Conservation (phyloP, 1,284 basidiomycete species). For the Sporisorium sorghi region DNA sequence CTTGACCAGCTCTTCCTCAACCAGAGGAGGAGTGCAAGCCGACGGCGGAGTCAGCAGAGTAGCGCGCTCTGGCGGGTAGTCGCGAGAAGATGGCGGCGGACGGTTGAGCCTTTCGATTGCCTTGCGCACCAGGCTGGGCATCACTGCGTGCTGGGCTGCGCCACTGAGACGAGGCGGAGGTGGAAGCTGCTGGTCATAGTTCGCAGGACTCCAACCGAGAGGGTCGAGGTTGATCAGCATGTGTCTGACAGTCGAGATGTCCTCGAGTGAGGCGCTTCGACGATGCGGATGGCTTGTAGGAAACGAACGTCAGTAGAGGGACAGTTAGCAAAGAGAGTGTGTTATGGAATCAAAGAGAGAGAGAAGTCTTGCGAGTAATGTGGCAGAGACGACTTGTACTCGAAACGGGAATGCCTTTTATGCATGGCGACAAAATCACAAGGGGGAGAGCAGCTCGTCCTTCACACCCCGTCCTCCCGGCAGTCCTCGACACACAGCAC, state of each 20-base stretch:
- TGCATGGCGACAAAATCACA: constrained; percentile 8
- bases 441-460: no score
- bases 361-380: background rate
- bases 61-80: constrained; percentile 5
- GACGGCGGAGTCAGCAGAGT: constrained; percentile 8
- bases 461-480: no score
- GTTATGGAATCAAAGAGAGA: background rate
- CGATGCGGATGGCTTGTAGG: no score
- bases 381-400: no score
- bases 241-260: no score
- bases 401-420: background rate
- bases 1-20: background rate
- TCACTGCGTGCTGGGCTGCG: background rate
- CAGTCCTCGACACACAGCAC: no score
- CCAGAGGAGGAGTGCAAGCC: background rate
- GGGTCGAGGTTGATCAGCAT: background rate
- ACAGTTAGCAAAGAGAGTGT: background rate
- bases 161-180: background rate
- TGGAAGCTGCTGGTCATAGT: background rate
- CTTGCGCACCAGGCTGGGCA: constrained; percentile 3
- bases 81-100: background rate
- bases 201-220: background rate
- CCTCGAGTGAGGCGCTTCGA: no score
- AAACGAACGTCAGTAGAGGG: no score
- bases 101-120: constrained; percentile 10